A percentile compares a stretch with the other conserved stretches of the same genome.
These are phyloP conservation scores for Beauveria australis DNA, from an alignment of 2,329 filamentous ascomycete species.

Conservation along the genomic window DNA sequence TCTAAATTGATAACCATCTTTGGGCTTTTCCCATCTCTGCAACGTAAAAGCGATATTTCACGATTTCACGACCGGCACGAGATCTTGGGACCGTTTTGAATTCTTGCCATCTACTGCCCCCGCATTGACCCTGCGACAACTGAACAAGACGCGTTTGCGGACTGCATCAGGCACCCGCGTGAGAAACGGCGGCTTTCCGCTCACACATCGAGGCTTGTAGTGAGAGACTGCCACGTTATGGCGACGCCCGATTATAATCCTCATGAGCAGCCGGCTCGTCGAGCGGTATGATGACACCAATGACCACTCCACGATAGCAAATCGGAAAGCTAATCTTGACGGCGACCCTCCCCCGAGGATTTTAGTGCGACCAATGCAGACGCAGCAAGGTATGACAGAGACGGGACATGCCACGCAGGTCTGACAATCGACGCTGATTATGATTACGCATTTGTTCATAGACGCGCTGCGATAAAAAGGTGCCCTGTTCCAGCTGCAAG, in stretches of 20 bases:
- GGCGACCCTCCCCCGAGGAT: too few relatives aligned
- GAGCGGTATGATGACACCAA: constrained; percentile 2
- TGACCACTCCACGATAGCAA: not conserved
- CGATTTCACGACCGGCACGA: too few relatives aligned
- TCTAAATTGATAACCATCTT: not conserved
- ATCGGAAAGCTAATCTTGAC: not conserved
- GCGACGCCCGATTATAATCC: constrained; percentile 1
- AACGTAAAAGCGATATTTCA: not conserved
- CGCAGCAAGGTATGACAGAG: constrained; percentile 17
- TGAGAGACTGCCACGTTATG: not conserved
- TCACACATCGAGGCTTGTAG: not conserved
- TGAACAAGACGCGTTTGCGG: too few relatives aligned
- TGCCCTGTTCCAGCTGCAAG: constrained; percentile 50
- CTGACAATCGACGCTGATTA: not conserved
- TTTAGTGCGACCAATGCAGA: constrained; percentile 26
- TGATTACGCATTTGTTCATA: not conserved
- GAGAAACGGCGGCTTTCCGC: not conserved
- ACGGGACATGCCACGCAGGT: not conserved
- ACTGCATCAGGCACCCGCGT: too few relatives aligned
- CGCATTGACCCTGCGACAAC: not conserved
- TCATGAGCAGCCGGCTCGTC: constrained; percentile 4
- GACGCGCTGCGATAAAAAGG: constrained; percentile 46
- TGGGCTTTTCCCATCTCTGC: not conserved
- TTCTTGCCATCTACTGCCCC: not conserved
- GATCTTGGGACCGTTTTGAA: too few relatives aligned